phyloP scores from a whole-genome alignment of 2,329 filamentous ascomycete genomes.

The Coniochaeta ligniaria region DNA sequence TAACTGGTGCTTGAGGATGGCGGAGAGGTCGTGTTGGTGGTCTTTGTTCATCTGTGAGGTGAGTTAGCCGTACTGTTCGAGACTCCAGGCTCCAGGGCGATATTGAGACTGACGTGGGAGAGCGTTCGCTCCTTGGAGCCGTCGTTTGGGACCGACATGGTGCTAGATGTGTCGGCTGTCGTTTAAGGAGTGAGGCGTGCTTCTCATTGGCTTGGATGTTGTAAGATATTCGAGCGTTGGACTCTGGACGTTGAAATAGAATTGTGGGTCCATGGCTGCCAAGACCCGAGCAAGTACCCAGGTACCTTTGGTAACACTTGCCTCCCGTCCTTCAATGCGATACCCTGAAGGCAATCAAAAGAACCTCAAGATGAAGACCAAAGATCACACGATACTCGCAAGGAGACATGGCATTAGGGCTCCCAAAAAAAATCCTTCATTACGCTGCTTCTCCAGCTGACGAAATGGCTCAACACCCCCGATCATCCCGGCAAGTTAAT shows the following conservation, averaged over 20 bases:
- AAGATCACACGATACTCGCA: too few relatives aligned
- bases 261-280: background rate
- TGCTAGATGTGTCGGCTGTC: background rate
- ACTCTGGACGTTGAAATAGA: background rate
- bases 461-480: too few relatives aligned
- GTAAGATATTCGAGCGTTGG: background rate
- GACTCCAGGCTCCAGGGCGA: too few relatives aligned
- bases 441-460: too few relatives aligned
- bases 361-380: too few relatives aligned
- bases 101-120: background rate
- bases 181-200: background rate
- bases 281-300: too few relatives aligned
- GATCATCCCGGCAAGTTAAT: too few relatives aligned
- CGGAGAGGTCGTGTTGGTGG: constrained; percentile 65
- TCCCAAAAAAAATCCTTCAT: too few relatives aligned
- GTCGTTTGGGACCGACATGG: background rate
- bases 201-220: background rate
- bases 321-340: too few relatives aligned
- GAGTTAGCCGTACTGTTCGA: background rate
- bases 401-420: too few relatives aligned
- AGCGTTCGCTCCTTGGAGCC: background rate
- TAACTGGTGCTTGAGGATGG: constrained; percentile 67
- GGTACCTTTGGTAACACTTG: too few relatives aligned
- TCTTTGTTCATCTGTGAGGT: constrained; percentile 81
- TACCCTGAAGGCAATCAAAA: too few relatives aligned